phyloP scores from a whole-genome alignment of 805 yeast species.

The Pichia sporocuriosa region DNA sequence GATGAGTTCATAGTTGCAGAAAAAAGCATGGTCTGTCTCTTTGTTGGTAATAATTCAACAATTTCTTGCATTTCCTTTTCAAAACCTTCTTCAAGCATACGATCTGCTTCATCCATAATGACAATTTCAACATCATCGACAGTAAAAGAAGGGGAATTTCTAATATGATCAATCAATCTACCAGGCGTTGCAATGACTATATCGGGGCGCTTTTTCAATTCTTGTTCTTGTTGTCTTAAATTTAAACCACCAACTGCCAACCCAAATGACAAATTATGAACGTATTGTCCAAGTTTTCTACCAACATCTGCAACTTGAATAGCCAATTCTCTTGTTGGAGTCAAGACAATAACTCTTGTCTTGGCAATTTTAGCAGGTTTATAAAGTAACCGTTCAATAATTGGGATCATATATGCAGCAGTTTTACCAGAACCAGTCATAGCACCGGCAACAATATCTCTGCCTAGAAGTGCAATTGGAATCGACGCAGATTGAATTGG shows the following conservation, averaged over 20 bases:
- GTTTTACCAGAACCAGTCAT: slow-evolving; percentile 99
- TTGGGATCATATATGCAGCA: slow-evolving; percentile 96
- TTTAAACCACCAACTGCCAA: slow-evolving; percentile 98
- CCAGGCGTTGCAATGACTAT: slow-evolving; percentile 98
- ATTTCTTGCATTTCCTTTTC: slow-evolving; percentile 92
- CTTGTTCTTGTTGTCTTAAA: slow-evolving; percentile 91
- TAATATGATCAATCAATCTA: slow-evolving; percentile 92
- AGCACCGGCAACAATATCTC: slow-evolving; percentile 98
- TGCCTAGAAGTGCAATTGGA: slow-evolving; percentile 89
- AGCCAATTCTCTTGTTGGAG: slow-evolving; percentile 98
- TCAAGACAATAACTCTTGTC: slow-evolving; percentile 82
- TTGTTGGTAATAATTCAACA: slow-evolving; percentile 75
- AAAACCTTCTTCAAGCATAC: slow-evolving; percentile 99
- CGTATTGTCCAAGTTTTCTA: slow-evolving; percentile 70
- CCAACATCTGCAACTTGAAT: slow-evolving; percentile 96
- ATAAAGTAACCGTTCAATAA: slow-evolving; percentile 82
- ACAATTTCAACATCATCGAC: slow-evolving; percentile 89
- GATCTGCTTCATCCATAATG: slow-evolving; percentile 96
- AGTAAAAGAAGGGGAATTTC: slow-evolving; percentile 89
- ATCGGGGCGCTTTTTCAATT: slow-evolving; percentile 87
- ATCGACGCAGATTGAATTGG: slow-evolving; percentile 92
- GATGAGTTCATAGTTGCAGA: slow-evolving; percentile 98
- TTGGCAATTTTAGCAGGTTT: slow-evolving; percentile 82
- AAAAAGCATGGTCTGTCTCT: slow-evolving; percentile 88
- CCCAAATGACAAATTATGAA: slow-evolving; percentile 75